A percentile compares a stretch with the other conserved stretches of the same genome.
Evolutionary conservation across 1,139 yeast species (phyloP).

Genomic region (Suhomyces yuchorum): DNA sequence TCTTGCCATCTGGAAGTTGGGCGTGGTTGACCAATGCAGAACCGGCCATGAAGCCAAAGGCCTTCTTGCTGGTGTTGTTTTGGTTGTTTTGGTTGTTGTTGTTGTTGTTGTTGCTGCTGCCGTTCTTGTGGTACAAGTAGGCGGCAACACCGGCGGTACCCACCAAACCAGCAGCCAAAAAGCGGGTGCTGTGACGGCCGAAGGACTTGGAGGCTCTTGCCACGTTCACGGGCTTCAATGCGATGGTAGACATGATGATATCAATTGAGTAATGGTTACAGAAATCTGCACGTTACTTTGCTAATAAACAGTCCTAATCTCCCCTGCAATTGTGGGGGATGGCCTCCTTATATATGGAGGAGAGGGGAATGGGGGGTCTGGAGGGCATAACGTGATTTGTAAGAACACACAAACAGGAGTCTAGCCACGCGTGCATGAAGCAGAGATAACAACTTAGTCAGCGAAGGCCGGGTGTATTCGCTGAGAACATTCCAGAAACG

Average conservation of each 20-base stretch:
- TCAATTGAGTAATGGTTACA: background rate
- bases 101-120: constrained; percentile 1
- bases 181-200: constrained; percentile 10
- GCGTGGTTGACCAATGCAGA: constrained; percentile 28
- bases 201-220: constrained; percentile 9
- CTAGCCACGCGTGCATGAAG: constrained; percentile 1
- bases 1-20: constrained; percentile 26
- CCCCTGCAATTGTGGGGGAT: background rate
- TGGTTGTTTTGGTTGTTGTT: constrained; percentile 12
- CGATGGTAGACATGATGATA: constrained; percentile 21
- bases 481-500: too few relatives aligned
- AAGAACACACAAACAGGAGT: background rate
- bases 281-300: background rate
- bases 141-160: constrained; percentile 30
- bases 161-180: constrained; percentile 23
- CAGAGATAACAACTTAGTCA: background rate
- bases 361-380: constrained; percentile 4
- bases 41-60: constrained; percentile 21
- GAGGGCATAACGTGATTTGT: constrained; percentile 5
- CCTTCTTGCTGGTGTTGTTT: constrained; percentile 11
- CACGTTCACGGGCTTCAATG: constrained; percentile 16
- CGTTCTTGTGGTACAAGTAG: constrained; percentile 15
- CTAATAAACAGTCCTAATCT: background rate
- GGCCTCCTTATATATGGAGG: constrained; percentile 1
- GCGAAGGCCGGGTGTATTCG: background rate